A percentile compares a stretch with the other conserved stretches of the same genome.
Conservation (phyloP, 2,329 filamentous ascomycete species). For the Fusarium sp. region DNA sequence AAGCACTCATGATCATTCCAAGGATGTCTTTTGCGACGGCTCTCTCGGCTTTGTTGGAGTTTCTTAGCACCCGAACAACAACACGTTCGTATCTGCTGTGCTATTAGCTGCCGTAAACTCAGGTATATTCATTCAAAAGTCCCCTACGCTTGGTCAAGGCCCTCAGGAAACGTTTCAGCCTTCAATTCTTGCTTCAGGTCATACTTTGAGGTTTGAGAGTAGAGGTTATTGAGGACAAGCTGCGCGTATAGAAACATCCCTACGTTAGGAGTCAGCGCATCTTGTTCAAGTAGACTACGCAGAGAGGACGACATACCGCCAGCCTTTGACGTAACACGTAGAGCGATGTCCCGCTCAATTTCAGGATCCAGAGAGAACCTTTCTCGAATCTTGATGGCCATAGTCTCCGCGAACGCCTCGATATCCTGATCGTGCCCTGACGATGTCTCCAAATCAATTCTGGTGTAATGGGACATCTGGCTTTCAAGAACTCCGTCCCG, state of each 20-base stretch:
- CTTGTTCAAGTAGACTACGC: rapidly evolving
- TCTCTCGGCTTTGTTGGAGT: not conserved
- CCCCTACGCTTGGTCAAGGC: not conserved
- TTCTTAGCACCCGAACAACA: not conserved
- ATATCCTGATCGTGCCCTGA: not conserved
- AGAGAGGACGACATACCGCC: not conserved
- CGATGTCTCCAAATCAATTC: not conserved
- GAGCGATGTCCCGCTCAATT: not conserved
- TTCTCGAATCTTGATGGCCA: not conserved
- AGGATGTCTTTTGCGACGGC: not conserved
- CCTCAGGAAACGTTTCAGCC: not conserved
- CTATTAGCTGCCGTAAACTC: rapidly evolving
- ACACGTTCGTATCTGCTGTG: not conserved
- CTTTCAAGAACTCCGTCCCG: not conserved
- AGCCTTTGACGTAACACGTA: not conserved
- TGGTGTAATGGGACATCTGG: not conserved
- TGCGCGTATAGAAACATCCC: not conserved
- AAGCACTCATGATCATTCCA: not conserved
- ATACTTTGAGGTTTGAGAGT: not conserved
- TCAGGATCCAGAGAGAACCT: not conserved
- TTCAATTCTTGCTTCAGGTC: not conserved
- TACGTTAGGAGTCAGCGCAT: rapidly evolving
- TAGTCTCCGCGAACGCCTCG: rapidly evolving
- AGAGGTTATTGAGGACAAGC: not conserved
- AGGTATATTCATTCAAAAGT: rapidly evolving